These are phyloP conservation scores for Eucalyptus sideroxylon DNA, from an alignment of 345 rosid species.

Conservation along the genomic window DNA sequence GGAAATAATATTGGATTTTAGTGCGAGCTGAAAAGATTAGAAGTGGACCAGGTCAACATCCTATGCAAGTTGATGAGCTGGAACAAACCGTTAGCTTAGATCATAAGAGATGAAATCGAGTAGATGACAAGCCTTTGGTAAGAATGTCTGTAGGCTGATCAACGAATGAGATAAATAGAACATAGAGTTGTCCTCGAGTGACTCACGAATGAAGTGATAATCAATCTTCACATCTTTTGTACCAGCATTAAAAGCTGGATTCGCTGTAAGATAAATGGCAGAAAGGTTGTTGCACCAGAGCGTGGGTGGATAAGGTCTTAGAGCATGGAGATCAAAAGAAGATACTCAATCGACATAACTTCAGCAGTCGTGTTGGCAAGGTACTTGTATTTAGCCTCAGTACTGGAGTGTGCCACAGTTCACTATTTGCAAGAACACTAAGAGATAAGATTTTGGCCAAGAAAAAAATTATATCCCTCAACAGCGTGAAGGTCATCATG, in stretches of 20 bases:
- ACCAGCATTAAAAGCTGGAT: neutral
- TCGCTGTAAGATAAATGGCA: neutral
- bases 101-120: neutral
- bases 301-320: neutral
- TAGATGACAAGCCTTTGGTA: neutral
- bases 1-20: no score
- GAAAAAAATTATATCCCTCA: neutral
- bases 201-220: neutral
- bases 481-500: neutral
- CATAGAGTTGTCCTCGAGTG: neutral
- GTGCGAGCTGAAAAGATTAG: no score
- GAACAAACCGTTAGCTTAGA: neutral
- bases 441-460: neutral
- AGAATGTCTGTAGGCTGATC: no score
- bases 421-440: no score
- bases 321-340: neutral
- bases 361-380: neutral
- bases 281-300: neutral
- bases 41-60: no score
- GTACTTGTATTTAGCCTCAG: neutral
- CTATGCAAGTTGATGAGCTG: no score
- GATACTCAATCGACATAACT: neutral
- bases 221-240: neutral
- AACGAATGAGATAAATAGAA: no score
- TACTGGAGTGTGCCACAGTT: neutral